phyloP scores from a whole-genome alignment of 176 grass and related monocot genomes.

The Carex parvula region DNA sequence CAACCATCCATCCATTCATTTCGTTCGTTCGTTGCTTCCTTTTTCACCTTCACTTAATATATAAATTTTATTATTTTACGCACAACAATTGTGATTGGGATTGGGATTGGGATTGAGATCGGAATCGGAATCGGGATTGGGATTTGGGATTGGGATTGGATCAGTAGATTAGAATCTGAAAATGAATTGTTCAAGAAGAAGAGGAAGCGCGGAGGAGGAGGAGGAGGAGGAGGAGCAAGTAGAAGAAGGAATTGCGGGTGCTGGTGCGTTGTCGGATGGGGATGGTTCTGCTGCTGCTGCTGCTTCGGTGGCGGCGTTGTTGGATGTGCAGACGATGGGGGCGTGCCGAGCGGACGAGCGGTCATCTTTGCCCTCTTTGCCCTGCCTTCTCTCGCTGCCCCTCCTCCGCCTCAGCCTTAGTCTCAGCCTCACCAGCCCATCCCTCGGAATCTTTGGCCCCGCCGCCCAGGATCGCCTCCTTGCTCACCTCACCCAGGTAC shows the following conservation, averaged over 20 bases:
- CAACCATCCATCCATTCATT: neutral
- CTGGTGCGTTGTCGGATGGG: too few species aligned
- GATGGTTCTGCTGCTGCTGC: too few species aligned
- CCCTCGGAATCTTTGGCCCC: neutral
- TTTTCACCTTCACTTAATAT: too few species aligned
- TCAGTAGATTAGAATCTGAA: neutral
- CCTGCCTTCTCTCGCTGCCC: conserved; percentile 44
- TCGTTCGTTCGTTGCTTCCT: neutral
- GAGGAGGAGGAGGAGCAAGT: neutral
- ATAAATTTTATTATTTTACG: too few species aligned
- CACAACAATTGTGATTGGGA: too few species aligned
- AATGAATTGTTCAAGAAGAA: conserved; percentile 12
- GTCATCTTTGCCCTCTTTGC: conserved; percentile 42
- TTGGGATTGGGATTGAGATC: neutral
- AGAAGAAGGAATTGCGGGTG: neutral
- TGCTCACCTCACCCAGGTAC: conserved; percentile 70
- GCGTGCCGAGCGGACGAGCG: conserved; percentile 89
- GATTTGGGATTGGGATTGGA: neutral
- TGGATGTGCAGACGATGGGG: conserved; percentile 64
- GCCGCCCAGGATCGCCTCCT: conserved; percentile 68
- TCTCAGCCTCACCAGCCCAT: neutral
- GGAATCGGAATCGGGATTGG: neutral
- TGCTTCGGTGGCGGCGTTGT: too few species aligned
- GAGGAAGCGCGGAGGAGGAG: neutral
- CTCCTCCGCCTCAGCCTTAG: conserved; percentile 26